Evolutionary conservation across 106 monocot genomes (phyloP).

Genomic region (Chionographis japonica): DNA sequence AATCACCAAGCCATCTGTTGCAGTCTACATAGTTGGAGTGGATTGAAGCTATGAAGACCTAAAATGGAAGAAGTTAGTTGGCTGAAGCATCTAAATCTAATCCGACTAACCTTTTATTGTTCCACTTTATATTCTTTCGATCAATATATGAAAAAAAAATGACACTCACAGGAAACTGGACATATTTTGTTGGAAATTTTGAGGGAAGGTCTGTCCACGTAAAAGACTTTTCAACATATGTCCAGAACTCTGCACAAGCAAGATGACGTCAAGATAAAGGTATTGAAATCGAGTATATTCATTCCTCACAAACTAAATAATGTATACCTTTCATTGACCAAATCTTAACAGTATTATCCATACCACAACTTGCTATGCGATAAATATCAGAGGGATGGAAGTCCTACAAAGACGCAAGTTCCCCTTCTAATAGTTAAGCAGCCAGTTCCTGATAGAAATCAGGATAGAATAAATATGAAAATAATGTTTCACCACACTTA

Average conservation of each 20-base stretch:
- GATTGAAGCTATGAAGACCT: constrained; percentile 85
- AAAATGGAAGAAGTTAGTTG: constrained; percentile 6
- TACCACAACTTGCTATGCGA: constrained; percentile 94
- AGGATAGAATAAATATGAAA: neutral
- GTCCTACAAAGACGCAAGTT: constrained; percentile 48
- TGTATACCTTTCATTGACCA: constrained; percentile 96
- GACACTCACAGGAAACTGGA: constrained; percentile 89
- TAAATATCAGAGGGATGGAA: constrained; percentile 99
- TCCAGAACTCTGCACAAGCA: constrained; percentile 79
- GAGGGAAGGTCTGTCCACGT: constrained; percentile 98
- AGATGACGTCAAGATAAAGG: constrained; percentile 9
- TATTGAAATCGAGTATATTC: neutral
- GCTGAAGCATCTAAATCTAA: neutral
- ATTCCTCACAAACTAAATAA: constrained; percentile 1
- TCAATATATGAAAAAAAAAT: neutral
- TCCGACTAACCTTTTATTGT: neutral
- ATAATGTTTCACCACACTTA: constrained; percentile 25
- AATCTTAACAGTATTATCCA: constrained; percentile 98
- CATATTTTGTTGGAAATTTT: constrained; percentile 99
- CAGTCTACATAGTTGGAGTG: constrained; percentile 99
- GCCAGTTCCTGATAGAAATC: neutral
- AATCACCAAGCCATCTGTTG: constrained; percentile 97
- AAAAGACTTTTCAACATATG: constrained; percentile 96
- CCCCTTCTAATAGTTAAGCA: neutral
- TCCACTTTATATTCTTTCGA: neutral